Base-by-base conservation (phyloP, 2,329 filamentous ascomycete genomes). In the Myriosclerotinia duriaeana region DNA sequence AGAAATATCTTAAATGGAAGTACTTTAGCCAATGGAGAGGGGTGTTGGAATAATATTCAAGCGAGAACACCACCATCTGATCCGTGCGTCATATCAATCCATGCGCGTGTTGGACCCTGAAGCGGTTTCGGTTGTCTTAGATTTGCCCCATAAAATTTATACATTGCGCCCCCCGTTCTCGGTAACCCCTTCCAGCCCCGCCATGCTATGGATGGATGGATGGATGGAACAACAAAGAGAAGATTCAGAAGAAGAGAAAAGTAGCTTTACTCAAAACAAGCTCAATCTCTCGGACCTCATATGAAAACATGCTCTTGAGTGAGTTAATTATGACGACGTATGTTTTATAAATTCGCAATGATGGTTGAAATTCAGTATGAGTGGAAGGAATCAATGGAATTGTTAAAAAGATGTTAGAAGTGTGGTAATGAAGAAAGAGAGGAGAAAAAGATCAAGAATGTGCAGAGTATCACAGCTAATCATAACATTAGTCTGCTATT, bases 121-220 rank as follows among this genome's bases (percentile, higher is more conserved):
- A 50, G 56, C 56, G 56, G 56, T 60, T 60, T 48, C 42, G 42
- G 56, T 48, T 60, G 56, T 60, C 44, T 48, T 48, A 26, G 30
- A 26, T 60, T 50, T 15, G 42, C 30, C 30, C 56, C 46, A 26
- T 50, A 15, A 38, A 38, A 11, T 60, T 50, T 26, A 60, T 60
- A 50, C 30, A 22, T 26, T 26, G 26, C 20, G 30, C 14, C 8
- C 14, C 22, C 58, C 58, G 44, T 60, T 60, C 44, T 60, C 44
- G 44, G 58, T 50, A 60, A 46, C 22, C 42, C 34, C 22, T 22
- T 30, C 40, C 30, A 26, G 46, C 46, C 56, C 56, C 42, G 42
- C 56, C 42, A 22, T 56, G 36, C 42, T 7, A 56, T 59, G 55
- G 26, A 46, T 14, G 38, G 38, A 56, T 59, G 55, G 26, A 46